phyloP scores from a whole-genome alignment of 176 grass and related monocot genomes.

The Ensete glaucum region DNA sequence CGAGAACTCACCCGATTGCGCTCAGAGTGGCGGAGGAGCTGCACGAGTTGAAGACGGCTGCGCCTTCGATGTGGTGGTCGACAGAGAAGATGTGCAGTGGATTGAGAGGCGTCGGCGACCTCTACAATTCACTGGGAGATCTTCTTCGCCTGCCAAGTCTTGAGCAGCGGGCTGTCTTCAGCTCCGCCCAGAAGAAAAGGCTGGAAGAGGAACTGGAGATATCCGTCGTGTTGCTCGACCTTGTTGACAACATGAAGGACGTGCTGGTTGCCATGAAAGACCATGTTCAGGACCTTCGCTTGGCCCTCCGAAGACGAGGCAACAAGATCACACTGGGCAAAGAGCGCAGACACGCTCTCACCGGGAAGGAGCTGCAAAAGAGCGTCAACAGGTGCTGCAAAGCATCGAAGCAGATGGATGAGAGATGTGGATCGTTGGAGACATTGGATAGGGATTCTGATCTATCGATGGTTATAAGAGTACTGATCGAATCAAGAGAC shows the following conservation, averaged over 20 bases:
- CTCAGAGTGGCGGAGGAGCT: conserved; percentile 6
- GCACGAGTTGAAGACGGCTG: not conserved
- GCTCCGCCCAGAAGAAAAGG: not conserved
- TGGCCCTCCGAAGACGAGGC: conserved; percentile 5
- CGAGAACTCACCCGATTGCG: conserved; percentile 8
- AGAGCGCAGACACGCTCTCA: not conserved
- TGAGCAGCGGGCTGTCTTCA: not conserved
- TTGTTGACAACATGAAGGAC: conserved; percentile 11
- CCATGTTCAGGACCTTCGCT: not conserved
- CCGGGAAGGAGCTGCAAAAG: not conserved
- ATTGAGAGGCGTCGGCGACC: not conserved
- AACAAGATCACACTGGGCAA: not conserved
- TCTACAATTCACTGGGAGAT: conserved; percentile 7
- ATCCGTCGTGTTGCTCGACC: conserved; percentile 5
- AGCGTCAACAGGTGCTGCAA: conserved; percentile 2
- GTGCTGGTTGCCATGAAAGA: not conserved
- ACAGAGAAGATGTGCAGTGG: not conserved
- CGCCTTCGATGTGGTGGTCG: not conserved
- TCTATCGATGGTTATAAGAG: not conserved
- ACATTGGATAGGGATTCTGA: not conserved
- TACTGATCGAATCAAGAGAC: conserved; percentile 4
- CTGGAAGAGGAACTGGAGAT: conserved; percentile 19
- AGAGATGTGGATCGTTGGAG: not conserved
- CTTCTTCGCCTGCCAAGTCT: conserved; percentile 7
- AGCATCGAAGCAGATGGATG: not conserved